Base-by-base conservation (phyloP, 257 asterid genomes). In the Galeopsis tetrahit region DNA sequence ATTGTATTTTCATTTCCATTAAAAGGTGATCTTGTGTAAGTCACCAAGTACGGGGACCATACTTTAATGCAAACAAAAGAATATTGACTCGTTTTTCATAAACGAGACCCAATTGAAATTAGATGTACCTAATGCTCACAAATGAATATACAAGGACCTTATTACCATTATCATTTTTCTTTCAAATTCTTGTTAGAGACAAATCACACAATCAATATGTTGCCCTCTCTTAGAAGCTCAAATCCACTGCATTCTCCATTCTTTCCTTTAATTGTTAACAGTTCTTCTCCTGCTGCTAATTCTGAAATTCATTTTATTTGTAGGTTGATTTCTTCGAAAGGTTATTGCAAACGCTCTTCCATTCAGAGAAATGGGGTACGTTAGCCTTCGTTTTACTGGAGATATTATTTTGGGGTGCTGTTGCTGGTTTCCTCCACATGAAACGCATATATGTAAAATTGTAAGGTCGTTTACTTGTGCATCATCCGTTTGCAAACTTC, bases 361-460 rank as follows among this genome's bases (percentile, higher is more conserved):
- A 82, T 58, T 87, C 95, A 5, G 38, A 87, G 44, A 89, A 81
- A 66, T 91, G 95, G 95, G 97, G 96, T 72, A 89, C 91, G 52
- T 71, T 91, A 58, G 84, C 81, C 60, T 89, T 89, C 63, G 97
- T 91, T 34, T 7, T 91, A 70, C 67, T 89, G 7, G 97, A 91
- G 88, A 89, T 91, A 77, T 71, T 91, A 63, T 89, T 85, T 76
- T 91, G 97, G 97, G 96, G 95, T 67, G 75, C 67, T 13, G 79
- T 85, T 49, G 85, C 96, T 40, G 96, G 95, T 72, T 79, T 84
- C 69, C 92, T 91, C 52, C 97, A 91, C 80, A 60, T 68, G 81
- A 89, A 89, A 78, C 85, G 78, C 31, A n/a, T 85, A n/a, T 89
- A 91, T 71, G 39, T 89, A 49, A 89, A 85, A 69, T 65, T 90